Evolutionary conservation across 169 alveolate genomes (phyloP), one percentile per base, ranked within the genome.

Genomic region (Plasmodium billcollinsi): DNA sequence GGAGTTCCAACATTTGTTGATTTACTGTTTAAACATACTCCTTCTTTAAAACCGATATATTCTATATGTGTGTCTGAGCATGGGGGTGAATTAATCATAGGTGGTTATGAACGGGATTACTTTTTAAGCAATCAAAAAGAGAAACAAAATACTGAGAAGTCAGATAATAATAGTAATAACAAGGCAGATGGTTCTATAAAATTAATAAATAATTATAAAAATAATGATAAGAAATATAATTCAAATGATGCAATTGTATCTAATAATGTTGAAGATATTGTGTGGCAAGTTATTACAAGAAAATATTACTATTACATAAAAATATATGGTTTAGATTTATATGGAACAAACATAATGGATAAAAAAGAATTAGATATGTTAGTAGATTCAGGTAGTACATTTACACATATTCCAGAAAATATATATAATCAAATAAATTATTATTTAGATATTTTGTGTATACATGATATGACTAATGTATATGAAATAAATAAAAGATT

Each of bases 71-170:
- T 94, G 2, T 80, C 94, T 14, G 96, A 94, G n/a, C 7, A 83
- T 33, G 95, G 95, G 0, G 96, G 96, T 1, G 86, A 76, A 20
- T 26, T 94, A 12, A 90, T 90, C 6, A 24, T 91, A 45, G 96
- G 96, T 1, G 95, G 95, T n/a, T 59, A 85, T 67, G 92, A 75
- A 21, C 56, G 52, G 11, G 56, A 45, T 2, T 83, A 83, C 15
- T 29, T 83, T 9, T 20, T 69, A 9, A 33, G 26, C 3, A 24
- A 43, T 0, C 54, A 14, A 11, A 56, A 26, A 9, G 52, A 66
- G 20, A 67, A 24, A 26, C 33, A 56, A 45, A 21, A 21, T 3
- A 14, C 2, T 18, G 18, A 26, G 1, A 24, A 24, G 59, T 24
- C 15, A 26, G 14, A 21, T 24, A 24, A 45, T 39, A 14, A 18